These are phyloP conservation scores for Colletotrichum lindemuthianum DNA, from an alignment of 2,329 filamentous ascomycete species.

Conservation along the genomic window DNA sequence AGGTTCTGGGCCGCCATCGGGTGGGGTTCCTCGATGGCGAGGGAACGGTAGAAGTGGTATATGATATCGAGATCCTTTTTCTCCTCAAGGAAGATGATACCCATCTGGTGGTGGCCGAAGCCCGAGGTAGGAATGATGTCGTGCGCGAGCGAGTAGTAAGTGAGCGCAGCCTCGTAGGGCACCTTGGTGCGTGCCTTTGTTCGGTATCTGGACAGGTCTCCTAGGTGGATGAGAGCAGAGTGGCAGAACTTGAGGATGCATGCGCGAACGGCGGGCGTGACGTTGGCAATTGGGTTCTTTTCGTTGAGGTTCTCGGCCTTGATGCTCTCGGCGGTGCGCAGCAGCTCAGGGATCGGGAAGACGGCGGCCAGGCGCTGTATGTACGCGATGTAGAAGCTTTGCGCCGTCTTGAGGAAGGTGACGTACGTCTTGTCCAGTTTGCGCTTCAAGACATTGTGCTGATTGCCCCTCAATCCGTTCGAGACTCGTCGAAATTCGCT, in stretches of 20 bases:
- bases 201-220: constrained; percentile 90
- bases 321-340: constrained; percentile 54
- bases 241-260: constrained; percentile 80
- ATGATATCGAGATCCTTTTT: constrained; percentile 84
- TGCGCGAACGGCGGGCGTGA: constrained; percentile 61
- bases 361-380: constrained; percentile 78
- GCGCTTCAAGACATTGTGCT: constrained; percentile 71
- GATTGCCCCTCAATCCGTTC: constrained; percentile 61
- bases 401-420: constrained; percentile 86
- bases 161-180: constrained; percentile 81
- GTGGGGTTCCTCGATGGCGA: constrained; percentile 79
- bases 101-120: constrained; percentile 88
- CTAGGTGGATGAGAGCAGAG: constrained; percentile 84
- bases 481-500: constrained; percentile 79
- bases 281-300: constrained; percentile 55
- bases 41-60: constrained; percentile 88
- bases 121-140: constrained; percentile 83
- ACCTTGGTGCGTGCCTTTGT: constrained; percentile 76
- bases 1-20: constrained; percentile 80
- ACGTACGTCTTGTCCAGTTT: constrained; percentile 85
- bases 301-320: constrained; percentile 54
- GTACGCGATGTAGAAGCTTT: constrained; percentile 88
- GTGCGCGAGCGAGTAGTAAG: constrained; percentile 86
- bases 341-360: constrained; percentile 64
- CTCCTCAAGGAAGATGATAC: constrained; percentile 83